Base-by-base conservation (phyloP, 2,329 filamentous ascomycete species). In the Xylaria sp. region DNA sequence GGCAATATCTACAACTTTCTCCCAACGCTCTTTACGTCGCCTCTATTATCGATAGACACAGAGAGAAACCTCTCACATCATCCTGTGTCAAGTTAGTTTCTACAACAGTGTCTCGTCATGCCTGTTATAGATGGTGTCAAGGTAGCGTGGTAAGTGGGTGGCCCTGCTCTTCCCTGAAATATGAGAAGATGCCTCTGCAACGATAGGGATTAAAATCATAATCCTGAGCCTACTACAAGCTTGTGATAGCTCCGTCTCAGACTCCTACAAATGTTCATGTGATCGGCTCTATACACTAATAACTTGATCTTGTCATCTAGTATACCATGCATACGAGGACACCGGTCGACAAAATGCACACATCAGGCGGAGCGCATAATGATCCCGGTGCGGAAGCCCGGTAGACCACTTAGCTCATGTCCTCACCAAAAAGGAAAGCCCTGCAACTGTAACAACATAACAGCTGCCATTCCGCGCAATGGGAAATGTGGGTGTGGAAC, bases 301-400 rank as follows among this genome's bases (percentile, higher is more conserved):
- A 23, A 17, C 37, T 33, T 52, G 60, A 46, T 50, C 59, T 19
- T 33, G 35, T 51, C 15, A 49, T 68, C 37, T 69, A 92, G 89
- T 77, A 87, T 87, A 81, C 89, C 89, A 72, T 92, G 89, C 74
- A 92, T 92, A 69, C 87, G 89, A 71, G 89, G 89, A 60, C 89
- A 92, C 76, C 87, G 89, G 70, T 92, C 89, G 31, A 91, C 89
- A 55, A 91, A 90, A 80, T 92, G 89, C 76, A 88, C 84, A 50
- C 89, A 92, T 73, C 83, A 82, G 63, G 82, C 83, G 66, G 88
- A 91, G 69, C 85, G 89, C 61, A 78, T 91, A 35, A 87, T 92
- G 82, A 80, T 91, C 3, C 87, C 87, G 21, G 89, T 92, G 15
- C 85, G 89, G 65, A 91, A 91, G 71, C 89, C 89, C 15, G 89